A percentile compares a stretch with the other conserved stretches of the same genome.
Evolutionary conservation across 2,329 filamentous ascomycete genomes (phyloP).

Genomic region (Pezicula radicicola): DNA sequence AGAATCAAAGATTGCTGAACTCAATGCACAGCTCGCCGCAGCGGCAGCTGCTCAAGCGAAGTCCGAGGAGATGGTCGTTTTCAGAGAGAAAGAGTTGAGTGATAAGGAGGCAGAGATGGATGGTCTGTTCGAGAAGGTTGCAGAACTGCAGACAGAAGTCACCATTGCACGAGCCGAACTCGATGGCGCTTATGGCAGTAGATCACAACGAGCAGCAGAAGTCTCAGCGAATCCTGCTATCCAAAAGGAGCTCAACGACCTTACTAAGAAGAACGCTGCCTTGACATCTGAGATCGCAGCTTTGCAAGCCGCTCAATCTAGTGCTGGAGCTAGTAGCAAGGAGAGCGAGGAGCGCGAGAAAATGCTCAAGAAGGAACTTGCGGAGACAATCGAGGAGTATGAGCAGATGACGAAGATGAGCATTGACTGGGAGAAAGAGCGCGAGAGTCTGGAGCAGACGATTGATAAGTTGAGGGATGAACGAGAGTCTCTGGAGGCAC

Average conservation of each 20-base stretch:
- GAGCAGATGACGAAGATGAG: conserved; percentile 67
- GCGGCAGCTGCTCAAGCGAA: conserved; percentile 17
- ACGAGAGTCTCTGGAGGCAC: conserved; percentile 59
- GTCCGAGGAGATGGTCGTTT: conserved; percentile 8
- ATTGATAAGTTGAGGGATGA: conserved; percentile 64
- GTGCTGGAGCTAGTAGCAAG: neutral
- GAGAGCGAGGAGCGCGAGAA: conserved; percentile 36
- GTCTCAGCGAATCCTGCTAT: conserved; percentile 54
- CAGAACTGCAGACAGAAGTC: conserved; percentile 70
- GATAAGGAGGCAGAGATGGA: conserved; percentile 46
- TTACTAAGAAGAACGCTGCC: conserved; percentile 41
- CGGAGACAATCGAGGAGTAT: conserved; percentile 66
- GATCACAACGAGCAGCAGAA: conserved; percentile 66
- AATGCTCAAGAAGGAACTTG: conserved; percentile 61
- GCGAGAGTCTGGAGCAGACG: conserved; percentile 58
- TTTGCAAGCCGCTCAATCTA: conserved; percentile 12
- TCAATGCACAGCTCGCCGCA: conserved; percentile 20
- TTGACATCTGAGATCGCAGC: conserved; percentile 24
- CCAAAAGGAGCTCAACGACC: conserved; percentile 56
- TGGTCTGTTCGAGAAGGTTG: conserved; percentile 60
- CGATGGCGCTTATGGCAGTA: conserved; percentile 87
- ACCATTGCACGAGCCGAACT: conserved; percentile 91
- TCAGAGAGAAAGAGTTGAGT: conserved; percentile 19
- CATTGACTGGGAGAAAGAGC: conserved; percentile 69
- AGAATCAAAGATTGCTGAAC: conserved; percentile 21